A percentile compares a stretch with the other conserved stretches of the same genome.
phyloP scores from a whole-genome alignment of 345 rosid species.

The Aquilaria malaccensis region DNA sequence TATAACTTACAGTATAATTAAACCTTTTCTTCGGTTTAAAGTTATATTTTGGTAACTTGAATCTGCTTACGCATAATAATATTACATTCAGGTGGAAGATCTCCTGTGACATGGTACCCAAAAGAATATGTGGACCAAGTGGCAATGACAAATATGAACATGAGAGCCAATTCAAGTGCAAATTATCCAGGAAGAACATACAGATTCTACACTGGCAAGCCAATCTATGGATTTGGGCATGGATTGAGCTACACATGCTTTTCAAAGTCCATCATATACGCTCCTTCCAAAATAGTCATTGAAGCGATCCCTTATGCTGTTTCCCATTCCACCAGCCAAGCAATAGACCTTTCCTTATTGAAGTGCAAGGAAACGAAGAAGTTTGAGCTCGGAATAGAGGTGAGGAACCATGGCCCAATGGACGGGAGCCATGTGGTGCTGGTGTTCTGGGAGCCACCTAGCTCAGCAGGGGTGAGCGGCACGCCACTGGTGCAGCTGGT shows the following conservation, averaged over 20 bases:
- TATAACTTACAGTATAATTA: too few species aligned
- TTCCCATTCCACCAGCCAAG: slow-evolving; percentile 2
- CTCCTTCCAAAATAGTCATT: slow-evolving; percentile 25
- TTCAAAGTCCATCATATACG: slow-evolving; percentile 27
- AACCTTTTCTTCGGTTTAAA: background rate
- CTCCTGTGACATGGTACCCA: slow-evolving; percentile 48
- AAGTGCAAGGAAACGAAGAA: slow-evolving; percentile 25
- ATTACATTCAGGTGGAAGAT: slow-evolving; percentile 32
- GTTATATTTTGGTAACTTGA: background rate
- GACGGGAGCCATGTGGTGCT: slow-evolving; percentile 48
- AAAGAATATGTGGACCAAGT: slow-evolving; percentile 30
- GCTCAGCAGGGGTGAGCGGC: slow-evolving; percentile 19
- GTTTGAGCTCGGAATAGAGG: slow-evolving; percentile 25
- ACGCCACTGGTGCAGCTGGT: slow-evolving; percentile 38
- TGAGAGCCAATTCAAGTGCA: slow-evolving; percentile 32
- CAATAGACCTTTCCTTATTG: slow-evolving; percentile 28
- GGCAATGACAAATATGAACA: slow-evolving; percentile 50
- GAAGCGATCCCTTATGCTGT: background rate
- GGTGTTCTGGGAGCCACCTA: slow-evolving; percentile 47
- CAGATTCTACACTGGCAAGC: slow-evolving; percentile 33
- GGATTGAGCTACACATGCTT: slow-evolving; percentile 48
- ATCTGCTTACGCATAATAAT: background rate
- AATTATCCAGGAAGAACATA: slow-evolving; percentile 48
- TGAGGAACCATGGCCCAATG: slow-evolving; percentile 36
- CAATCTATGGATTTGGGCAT: slow-evolving; percentile 35